Conservation (phyloP, 2,329 filamentous ascomycete genomes). For the Trematosphaeria pertusa region DNA sequence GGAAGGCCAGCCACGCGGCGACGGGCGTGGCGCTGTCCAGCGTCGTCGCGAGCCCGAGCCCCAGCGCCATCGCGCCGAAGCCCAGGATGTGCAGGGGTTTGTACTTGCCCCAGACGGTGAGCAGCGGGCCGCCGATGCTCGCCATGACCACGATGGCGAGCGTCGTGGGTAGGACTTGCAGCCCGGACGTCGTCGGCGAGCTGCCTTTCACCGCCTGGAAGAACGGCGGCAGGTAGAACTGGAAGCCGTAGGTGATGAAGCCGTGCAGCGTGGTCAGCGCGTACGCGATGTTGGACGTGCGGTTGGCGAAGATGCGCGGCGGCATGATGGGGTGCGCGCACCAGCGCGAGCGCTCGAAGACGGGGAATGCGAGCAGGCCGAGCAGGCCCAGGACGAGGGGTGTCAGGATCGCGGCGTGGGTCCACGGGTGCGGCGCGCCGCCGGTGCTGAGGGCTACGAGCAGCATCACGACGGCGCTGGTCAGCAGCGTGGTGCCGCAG, state of each 20-base stretch:
- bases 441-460: constrained; percentile 56
- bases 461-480: constrained; percentile 48
- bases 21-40: constrained; percentile 19
- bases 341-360: constrained; percentile 48
- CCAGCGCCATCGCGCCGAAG: constrained; percentile 28
- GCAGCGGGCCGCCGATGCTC: constrained; percentile 27
- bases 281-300: constrained; percentile 49
- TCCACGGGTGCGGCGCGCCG: constrained; percentile 54
- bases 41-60: constrained; percentile 24
- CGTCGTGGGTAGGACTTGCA: constrained; percentile 37
- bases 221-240: constrained; percentile 36
- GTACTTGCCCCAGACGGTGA: constrained; percentile 32
- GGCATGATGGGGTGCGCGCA: constrained; percentile 50
- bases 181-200: constrained; percentile 28
- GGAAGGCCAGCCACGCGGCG: constrained; percentile 28
- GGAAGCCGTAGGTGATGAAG: constrained; percentile 35
- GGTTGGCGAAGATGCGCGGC: constrained; percentile 53
- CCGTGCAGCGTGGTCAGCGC: constrained; percentile 39
- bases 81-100: constrained; percentile 35
- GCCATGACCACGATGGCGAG: constrained; percentile 31
- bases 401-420: constrained; percentile 45
- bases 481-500: constrained; percentile 54
- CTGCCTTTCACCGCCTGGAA: constrained; percentile 37
- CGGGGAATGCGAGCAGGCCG: constrained; percentile 47
- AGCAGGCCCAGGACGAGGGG: constrained; percentile 55